A percentile compares a stretch with the other conserved stretches of the same genome.
Conservation (phyloP, 2,329 filamentous ascomycete genomes). For the Phyllosticta paracitricarpa region DNA sequence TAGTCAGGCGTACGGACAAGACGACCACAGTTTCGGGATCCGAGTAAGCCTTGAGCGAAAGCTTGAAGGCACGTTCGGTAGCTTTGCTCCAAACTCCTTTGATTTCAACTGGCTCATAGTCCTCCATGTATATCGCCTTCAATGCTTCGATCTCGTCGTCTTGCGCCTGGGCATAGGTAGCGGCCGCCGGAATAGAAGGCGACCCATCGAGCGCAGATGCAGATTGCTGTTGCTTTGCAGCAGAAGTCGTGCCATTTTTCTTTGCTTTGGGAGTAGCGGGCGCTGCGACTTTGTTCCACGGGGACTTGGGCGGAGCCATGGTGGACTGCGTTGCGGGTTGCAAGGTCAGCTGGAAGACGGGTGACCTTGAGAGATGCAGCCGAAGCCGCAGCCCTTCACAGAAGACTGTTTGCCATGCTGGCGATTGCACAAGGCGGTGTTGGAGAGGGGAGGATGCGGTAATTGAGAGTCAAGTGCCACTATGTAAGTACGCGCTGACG, state of each 20-base stretch:
- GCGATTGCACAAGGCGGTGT: not conserved
- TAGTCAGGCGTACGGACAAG: constrained; percentile 71
- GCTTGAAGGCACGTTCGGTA: constrained; percentile 68
- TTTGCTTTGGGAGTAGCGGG: constrained; percentile 22
- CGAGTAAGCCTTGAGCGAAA: constrained; percentile 63
- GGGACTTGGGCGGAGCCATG: constrained; percentile 39
- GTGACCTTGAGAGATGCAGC: constrained; percentile 33
- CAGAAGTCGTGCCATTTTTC: constrained; percentile 15
- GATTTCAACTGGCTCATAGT: constrained; percentile 66
- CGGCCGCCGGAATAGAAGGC: constrained; percentile 23
- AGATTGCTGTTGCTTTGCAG: constrained; percentile 19
- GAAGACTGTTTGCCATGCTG: constrained; percentile 22
- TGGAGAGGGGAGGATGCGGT: not conserved
- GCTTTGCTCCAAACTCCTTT: constrained; percentile 82
- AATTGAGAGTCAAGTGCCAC: not conserved
- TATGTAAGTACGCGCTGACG: not conserved
- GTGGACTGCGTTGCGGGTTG: constrained; percentile 27
- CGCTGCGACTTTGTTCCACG: constrained; percentile 29
- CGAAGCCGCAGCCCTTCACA: constrained; percentile 38
- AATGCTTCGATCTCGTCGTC: constrained; percentile 79
- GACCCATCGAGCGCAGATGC: not conserved
- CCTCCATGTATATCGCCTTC: constrained; percentile 79
- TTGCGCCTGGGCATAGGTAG: constrained; percentile 74
- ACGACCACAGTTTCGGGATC: constrained; percentile 62
- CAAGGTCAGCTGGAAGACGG: constrained; percentile 19